Conservation (phyloP, 163 green algal genomes). For the Dunaliella salina region DNA sequence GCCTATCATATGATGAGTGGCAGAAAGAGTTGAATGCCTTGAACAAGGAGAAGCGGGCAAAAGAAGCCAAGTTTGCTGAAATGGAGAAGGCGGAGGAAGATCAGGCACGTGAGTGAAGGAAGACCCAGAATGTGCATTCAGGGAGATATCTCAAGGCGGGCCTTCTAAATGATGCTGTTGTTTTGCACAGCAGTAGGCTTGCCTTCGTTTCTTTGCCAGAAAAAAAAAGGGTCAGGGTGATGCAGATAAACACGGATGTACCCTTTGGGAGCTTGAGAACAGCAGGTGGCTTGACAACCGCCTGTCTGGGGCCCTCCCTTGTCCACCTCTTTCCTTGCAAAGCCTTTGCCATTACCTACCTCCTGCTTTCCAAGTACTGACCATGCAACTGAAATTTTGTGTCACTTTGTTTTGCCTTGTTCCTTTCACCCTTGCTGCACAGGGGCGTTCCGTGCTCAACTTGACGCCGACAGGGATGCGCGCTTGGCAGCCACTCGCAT, state of each 20-base stretch:
- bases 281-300: not conserved
- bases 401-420: not conserved
- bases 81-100: not conserved
- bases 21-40: not conserved
- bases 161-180: not conserved
- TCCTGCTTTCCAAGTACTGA: not conserved
- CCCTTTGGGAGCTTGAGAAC: not conserved
- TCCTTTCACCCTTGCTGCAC: not conserved
- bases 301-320: not conserved
- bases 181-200: not conserved
- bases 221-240: too few species aligned
- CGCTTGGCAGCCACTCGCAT: not conserved
- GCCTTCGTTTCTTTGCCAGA: not conserved
- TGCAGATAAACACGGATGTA: not conserved
- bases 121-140: not conserved
- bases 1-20: conserved; percentile 2
- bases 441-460: conserved; percentile 5
- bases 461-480: conserved; percentile 3
- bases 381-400: not conserved
- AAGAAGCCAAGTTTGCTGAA: not conserved
- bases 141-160: not conserved
- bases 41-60: not conserved
- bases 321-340: not conserved
- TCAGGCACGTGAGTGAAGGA: not conserved
- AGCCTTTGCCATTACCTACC: not conserved